Base-by-base conservation (phyloP, 176 grass and related monocot species). In the Echinochloa phyllopogon region DNA sequence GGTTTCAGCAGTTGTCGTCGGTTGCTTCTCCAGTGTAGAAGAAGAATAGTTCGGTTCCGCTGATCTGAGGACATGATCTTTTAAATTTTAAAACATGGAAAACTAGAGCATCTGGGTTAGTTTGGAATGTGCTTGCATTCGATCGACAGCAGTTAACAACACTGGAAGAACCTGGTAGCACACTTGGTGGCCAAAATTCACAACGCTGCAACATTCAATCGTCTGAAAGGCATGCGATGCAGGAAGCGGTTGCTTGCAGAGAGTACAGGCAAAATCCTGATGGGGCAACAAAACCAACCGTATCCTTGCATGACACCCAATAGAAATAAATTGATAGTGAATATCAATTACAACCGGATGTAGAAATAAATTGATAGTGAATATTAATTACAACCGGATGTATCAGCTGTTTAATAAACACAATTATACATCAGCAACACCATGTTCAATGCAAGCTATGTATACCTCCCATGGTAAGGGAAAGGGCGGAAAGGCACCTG, bases 351-450 rank as follows among this genome's bases (percentile, higher is more conserved):
- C 33, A 83, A 73, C 65, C 21, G 2, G 24, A 73, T 39, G 57
- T 23, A 72, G 23, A 62, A 62, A 69, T n/a, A 44, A 44, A 44
- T 44, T 2, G 8, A 33, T 47, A 23, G 3, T 23, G 15, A 23
- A 40, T 13, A 76, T 41, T 57, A 56, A 53, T 66, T 75, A 85
- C 33, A 83, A 73, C 65, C 21, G 2, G 24, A 73, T 39, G 57
- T 23, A 72, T 84, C 16, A 55, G 8, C 43, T 37, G 43, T 50
- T 45, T 20, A 72, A 77, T 6, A 66, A 84, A 84, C 36, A 79
- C 60, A 16, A 74, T 33, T 33, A 33, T 73, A 80, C 56, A 70
- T 29, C 73, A 83, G 68, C 41, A 9, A 37, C 14, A 50, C 48
- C 69, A 9, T 16, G 23, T 72, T 29, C 67, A 14, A 12, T 10